Evolutionary conservation across 2,329 filamentous ascomycete genomes (phyloP).

Genomic region (Herpotrichia juniperi): DNA sequence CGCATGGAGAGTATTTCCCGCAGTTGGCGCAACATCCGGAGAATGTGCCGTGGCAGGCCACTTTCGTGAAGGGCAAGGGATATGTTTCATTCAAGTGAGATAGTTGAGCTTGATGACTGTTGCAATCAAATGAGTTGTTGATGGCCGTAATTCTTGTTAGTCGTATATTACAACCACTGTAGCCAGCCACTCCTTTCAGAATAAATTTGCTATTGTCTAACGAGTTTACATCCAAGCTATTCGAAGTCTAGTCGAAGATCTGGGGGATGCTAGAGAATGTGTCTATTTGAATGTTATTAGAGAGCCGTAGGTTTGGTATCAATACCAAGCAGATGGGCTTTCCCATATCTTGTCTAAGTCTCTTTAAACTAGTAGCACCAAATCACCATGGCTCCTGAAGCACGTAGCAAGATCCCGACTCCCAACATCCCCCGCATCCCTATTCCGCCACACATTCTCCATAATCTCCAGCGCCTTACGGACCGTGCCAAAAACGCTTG

Average conservation of each 20-base stretch:
- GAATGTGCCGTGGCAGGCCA: constrained; percentile 42
- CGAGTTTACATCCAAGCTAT: too few relatives aligned
- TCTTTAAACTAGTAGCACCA: constrained; percentile 34
- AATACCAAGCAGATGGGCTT: too few relatives aligned
- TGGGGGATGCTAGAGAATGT: too few relatives aligned
- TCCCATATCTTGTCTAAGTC: neutral
- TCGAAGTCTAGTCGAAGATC: too few relatives aligned
- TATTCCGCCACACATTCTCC: constrained; percentile 41
- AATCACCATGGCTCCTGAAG: constrained; percentile 34
- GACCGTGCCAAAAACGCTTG: constrained; percentile 30
- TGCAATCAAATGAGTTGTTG: too few relatives aligned
- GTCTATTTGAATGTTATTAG: too few relatives aligned
- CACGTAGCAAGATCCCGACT: constrained; percentile 34
- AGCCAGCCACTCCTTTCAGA: too few relatives aligned
- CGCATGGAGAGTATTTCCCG: constrained; percentile 43
- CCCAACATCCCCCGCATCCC: constrained; percentile 17
- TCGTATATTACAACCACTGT: too few relatives aligned
- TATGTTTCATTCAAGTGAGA: constrained; percentile 26
- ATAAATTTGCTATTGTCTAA: too few relatives aligned
- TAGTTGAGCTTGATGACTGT: too few relatives aligned
- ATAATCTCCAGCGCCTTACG: constrained; percentile 42
- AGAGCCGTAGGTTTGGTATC: too few relatives aligned
- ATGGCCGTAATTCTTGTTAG: too few relatives aligned
- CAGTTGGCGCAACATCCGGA: constrained; percentile 32
- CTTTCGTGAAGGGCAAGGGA: constrained; percentile 45